Evolutionary conservation across 2,329 filamentous ascomycete species (phyloP), one percentile per base, ranked within the genome.

Genomic region (Neonectria ditissima): DNA sequence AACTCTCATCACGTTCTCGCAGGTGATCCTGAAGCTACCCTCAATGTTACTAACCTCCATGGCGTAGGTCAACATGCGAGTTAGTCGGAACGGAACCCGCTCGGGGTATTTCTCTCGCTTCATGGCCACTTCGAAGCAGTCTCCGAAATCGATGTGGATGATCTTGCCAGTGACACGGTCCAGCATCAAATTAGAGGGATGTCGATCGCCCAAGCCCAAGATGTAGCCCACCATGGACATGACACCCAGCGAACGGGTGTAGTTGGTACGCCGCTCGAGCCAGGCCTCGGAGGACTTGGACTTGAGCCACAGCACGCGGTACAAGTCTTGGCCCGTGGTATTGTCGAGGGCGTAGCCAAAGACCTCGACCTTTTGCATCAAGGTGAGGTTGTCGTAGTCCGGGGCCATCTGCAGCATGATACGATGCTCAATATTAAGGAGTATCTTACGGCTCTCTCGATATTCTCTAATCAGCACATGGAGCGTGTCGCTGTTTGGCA

Each of bases 161-260:
- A 99, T 96, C 83, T 97, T 97, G 76, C 96, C 96, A 1, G 95
- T 98, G 65, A 97, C 89, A 41, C 94, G 91, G 79, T 99, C 96
- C 43, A 99, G 90, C 91, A 99, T 97, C 74, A 99, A 82, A 79
- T 99, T 99, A 65, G 94, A 97, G 39, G 97, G 97, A 80, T 99
- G 96, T 51, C 97, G 91, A 81, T 99, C 96, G 58, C 96, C 96
- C 14, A 99, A 85, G 64, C 96, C 97, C 22, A 99, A 89, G 69
- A 99, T 98, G 79, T 99, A 99, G 67, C 96, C 96, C n/a, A 98
- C 96, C 94, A 99, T 99, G n/a, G 94, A 97, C 96, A 99, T 99
- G 74, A 99, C 96, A 72, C 93, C 96, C 2, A 99, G 85, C 1
- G 95, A 98, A 62, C 96, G 91, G 18, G 96, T 99, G 81, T 99